These are phyloP conservation scores for Hypomontagnella submonticulosa DNA, from an alignment of 495 filamentous ascomycete genomes.

Conservation along the genomic window DNA sequence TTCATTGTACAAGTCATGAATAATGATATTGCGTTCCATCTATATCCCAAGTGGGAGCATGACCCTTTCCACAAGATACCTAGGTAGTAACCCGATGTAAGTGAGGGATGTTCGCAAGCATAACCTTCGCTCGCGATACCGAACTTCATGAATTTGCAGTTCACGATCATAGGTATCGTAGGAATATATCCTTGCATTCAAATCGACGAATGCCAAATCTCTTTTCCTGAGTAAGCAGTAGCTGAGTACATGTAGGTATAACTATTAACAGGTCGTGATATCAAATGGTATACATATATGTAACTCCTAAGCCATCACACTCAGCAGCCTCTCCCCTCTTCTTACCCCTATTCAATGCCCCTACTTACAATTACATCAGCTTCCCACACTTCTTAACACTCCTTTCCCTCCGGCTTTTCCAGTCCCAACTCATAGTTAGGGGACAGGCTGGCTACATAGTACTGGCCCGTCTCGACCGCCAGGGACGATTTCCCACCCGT, in stretches of 20 bases:
- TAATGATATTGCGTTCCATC: background rate
- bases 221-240: background rate
- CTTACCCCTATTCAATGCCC: background rate
- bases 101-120: background rate
- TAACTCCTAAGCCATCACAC: conserved; percentile 5
- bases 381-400: too few relatives aligned
- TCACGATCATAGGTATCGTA: background rate
- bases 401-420: too few relatives aligned
- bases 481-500: background rate
- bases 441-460: conserved; percentile 32
- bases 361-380: too few relatives aligned
- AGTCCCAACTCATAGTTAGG: too few relatives aligned
- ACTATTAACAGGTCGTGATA: conserved; percentile 25
- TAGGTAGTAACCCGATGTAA: background rate
- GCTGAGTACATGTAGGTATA: conserved; percentile 24
- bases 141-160: too few relatives aligned
- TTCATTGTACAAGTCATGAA: background rate
- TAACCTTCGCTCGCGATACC: too few relatives aligned
- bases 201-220: background rate
- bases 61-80: background rate
- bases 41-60: conserved; percentile 33
- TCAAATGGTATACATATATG: conserved; percentile 32
- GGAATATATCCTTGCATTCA: background rate
- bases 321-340: background rate
- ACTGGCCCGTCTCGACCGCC: conserved; percentile 20